Conservation (phyloP, 805 yeast species). For the Pichia deserticola region DNA sequence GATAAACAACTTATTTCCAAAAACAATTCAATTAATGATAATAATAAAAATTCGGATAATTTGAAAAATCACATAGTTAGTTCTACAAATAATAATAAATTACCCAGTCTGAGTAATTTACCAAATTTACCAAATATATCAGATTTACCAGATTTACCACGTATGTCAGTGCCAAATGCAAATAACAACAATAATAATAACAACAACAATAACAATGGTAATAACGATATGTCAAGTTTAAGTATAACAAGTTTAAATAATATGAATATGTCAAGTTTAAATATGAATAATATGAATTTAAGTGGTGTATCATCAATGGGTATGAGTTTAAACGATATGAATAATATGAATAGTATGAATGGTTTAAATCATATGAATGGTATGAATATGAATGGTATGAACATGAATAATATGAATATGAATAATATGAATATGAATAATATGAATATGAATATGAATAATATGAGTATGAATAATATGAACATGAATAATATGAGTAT, state of each 20-base stretch:
- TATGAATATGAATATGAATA: not conserved
- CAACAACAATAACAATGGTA: too few species aligned
- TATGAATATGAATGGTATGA: not conserved
- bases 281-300: not conserved
- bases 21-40: not conserved
- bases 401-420: not conserved
- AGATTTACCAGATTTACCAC: not conserved
- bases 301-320: not conserved
- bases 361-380: not conserved
- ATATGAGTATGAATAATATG: not conserved
- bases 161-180: not conserved
- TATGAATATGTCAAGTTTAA: not conserved
- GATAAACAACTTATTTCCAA: too few species aligned
- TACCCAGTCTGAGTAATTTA: slow-evolving; percentile 1
- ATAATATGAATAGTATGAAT: not conserved
- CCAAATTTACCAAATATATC: slow-evolving; percentile 1
- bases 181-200: too few species aligned
- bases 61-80: not conserved
- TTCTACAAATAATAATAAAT: not conserved
- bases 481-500: not conserved
- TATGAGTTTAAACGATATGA: not conserved
- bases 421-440: not conserved
- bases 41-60: not conserved
- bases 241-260: not conserved
- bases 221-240: not conserved